These are phyloP conservation scores for Durotheca rogersii DNA, from an alignment of 495 filamentous ascomycete species.

Conservation along the genomic window DNA sequence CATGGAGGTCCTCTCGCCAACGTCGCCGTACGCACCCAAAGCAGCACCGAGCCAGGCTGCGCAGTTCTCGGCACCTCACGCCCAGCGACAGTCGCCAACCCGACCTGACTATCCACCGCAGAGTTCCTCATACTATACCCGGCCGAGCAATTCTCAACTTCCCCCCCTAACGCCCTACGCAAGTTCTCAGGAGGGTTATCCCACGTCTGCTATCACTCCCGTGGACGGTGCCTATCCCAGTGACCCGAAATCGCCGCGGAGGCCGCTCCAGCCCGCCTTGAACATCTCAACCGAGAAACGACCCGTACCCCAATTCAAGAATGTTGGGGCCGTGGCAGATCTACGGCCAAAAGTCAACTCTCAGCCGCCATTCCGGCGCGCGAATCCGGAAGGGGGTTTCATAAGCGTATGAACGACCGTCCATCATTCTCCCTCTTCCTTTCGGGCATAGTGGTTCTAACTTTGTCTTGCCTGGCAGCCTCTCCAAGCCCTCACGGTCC, in stretches of 20 bases:
- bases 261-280: slow-evolving; percentile 50
- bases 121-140: slow-evolving; percentile 52
- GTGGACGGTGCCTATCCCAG: slow-evolving; percentile 69
- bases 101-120: slow-evolving; percentile 50
- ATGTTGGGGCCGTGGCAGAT: slow-evolving; percentile 68
- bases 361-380: slow-evolving; percentile 88
- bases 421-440: neutral
- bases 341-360: slow-evolving; percentile 78
- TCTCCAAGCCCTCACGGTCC: slow-evolving; percentile 90
- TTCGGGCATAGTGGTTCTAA: slow-evolving; percentile 13
- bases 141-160: slow-evolving; percentile 58
- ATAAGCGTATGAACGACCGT: slow-evolving; percentile 76
- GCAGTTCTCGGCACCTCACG: slow-evolving; percentile 45
- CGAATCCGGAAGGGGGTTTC: slow-evolving; percentile 96
- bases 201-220: slow-evolving; percentile 65
- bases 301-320: slow-evolving; percentile 84
- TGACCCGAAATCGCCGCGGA: slow-evolving; percentile 73
- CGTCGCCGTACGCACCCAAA: slow-evolving; percentile 52
- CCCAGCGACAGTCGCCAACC: slow-evolving; percentile 54
- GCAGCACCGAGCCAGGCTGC: slow-evolving; percentile 36
- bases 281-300: slow-evolving; percentile 56
- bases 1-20: slow-evolving; percentile 74
- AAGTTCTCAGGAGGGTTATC: slow-evolving; percentile 61
- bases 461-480: slow-evolving; percentile 57
- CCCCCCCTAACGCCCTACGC: slow-evolving; percentile 70